Evolutionary conservation across 306 rosid species (phyloP), one percentile per base, ranked within the genome.

Genomic region (Begonia peltatifolia): DNA sequence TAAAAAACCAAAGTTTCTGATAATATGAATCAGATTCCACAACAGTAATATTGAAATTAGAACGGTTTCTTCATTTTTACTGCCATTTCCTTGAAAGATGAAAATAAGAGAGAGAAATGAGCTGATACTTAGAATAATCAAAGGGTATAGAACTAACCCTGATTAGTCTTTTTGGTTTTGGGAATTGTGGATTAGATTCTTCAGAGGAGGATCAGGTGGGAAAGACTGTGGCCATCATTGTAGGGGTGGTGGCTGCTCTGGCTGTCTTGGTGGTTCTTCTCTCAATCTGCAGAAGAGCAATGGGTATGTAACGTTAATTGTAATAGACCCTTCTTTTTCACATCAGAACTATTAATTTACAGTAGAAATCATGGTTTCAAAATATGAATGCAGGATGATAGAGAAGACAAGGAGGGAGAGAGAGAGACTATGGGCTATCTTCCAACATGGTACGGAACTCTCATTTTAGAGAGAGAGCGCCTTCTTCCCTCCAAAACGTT

Each of bases 251-350:
- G 6, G 87, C 73, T 10, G 80, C 77, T 16, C 62, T 90, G 48
- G 95, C 92, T 14, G 60, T 90, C 72, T 64, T 86, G 15, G 74
- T 90, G 62, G 94, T 83, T 16, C 83, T 90, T 59, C 99, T 90
- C 69, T 90, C 82, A 35, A 67, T 90, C 53, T 90, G 95, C 75
- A 68, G 82, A 61, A 85, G 64, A 76, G 68, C 85, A 65, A 79
- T 75, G 63, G 75, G 86, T 85, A 74, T 65, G 42, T 9, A 42
- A 2, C 6, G 36, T 14, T 9, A 2, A 42, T 5, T 10, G 30
- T 14, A 12, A 1, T 47, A 17, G 6, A 36, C 25, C 9, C 9
- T n/a, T 7, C 16, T 41, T 9, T 42, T 13, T 1, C 1, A 49
- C 42, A 36, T 11, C 22, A 1, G 12, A 44, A 10, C 9, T 44